Conservation (phyloP, 441 rosid species). For the Populus hybrid region DNA sequence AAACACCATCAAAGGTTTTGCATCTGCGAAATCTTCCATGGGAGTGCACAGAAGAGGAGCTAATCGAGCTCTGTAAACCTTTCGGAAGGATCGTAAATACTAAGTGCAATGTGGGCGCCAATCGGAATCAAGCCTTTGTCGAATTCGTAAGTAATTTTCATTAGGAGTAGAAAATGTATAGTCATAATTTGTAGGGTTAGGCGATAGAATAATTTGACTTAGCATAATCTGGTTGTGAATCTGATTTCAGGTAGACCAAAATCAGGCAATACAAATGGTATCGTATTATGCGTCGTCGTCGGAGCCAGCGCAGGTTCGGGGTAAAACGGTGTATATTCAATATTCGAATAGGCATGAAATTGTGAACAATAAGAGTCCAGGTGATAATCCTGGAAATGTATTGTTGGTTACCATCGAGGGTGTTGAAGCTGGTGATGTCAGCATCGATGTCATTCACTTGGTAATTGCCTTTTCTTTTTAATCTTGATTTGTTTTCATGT, state of each 20-base stretch:
- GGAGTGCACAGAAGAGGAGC: conserved; percentile 95
- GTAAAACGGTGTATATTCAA: conserved; percentile 94
- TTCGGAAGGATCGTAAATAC: conserved; percentile 98
- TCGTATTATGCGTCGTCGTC: conserved; percentile 97
- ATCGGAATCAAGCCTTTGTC: conserved; percentile 94
- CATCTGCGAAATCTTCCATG: conserved; percentile 95
- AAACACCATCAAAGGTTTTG: conserved; percentile 97
- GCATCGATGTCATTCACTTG: conserved; percentile 94
- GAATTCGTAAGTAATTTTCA: conserved; percentile 58
- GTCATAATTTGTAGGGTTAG: neutral
- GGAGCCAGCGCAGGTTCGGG: conserved; percentile 98
- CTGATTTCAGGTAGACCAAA: conserved; percentile 66
- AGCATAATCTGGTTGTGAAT: conserved; percentile 5
- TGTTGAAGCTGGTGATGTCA: conserved; percentile 92
- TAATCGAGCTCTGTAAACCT: conserved; percentile 86
- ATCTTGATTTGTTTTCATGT: too few species aligned
- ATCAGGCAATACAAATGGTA: conserved; percentile 97
- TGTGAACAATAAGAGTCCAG: conserved; percentile 98
- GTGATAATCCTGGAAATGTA: conserved; percentile 97
- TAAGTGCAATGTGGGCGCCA: conserved; percentile 95
- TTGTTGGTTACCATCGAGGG: conserved; percentile 94
- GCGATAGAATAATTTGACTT: neutral
- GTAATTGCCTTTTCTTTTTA: conserved; percentile 42
- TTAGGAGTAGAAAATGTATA: neutral
- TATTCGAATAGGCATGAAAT: conserved; percentile 97